phyloP scores from a whole-genome alignment of 2,329 filamentous ascomycete genomes.

The Pseudogymnoascus sp. region DNA sequence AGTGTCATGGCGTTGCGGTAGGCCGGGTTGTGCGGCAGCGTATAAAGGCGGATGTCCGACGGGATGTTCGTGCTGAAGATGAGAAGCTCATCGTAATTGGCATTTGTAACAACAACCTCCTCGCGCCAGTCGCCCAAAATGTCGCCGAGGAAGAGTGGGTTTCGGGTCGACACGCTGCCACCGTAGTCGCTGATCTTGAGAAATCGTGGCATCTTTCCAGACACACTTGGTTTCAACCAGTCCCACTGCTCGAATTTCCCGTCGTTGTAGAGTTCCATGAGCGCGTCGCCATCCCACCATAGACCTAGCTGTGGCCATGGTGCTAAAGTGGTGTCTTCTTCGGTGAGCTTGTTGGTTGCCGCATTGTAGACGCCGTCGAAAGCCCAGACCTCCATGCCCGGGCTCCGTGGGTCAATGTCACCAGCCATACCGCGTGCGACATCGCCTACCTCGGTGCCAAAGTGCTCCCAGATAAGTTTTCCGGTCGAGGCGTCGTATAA shows the following conservation, averaged over 20 bases:
- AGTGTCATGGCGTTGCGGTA: slow-evolving; percentile 7
- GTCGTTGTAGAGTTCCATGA: not conserved
- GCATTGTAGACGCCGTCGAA: not conserved
- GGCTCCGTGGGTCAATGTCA: not conserved
- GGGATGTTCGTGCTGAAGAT: not conserved
- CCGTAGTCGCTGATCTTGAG: not conserved
- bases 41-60: slow-evolving; percentile 6
- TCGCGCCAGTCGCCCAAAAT: slow-evolving; percentile 6
- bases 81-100: not conserved
- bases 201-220: not conserved
- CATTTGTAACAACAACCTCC: not conserved
- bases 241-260: slow-evolving; percentile 5
- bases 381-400: slow-evolving; percentile 1
- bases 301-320: not conserved
- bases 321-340: not conserved
- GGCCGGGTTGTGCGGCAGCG: not conserved
- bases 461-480: not conserved
- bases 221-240: not conserved
- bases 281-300: not conserved
- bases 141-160: not conserved
- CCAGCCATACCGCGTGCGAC: not conserved
- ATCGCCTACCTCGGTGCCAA: not conserved
- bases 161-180: not conserved
- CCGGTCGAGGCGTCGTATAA: not conserved
- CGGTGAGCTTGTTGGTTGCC: not conserved